Percentiles rank a stretch among this genome's conserved stretches.
phyloP scores from a whole-genome alignment of 1,284 basidiomycete genomes.

The Pterulicium gracile region DNA sequence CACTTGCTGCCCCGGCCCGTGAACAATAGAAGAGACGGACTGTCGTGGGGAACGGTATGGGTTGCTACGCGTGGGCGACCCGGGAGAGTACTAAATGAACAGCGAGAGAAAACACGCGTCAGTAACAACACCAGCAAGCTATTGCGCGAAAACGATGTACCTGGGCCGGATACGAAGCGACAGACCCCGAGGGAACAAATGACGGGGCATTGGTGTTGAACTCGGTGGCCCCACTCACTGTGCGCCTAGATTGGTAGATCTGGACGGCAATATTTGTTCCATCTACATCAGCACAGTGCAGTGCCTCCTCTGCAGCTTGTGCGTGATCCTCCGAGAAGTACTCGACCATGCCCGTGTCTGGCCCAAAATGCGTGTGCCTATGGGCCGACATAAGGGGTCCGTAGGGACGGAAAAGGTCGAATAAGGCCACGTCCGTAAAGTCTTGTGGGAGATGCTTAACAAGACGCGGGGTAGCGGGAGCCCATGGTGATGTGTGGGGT shows the following conservation, averaged over 20 bases:
- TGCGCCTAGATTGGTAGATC: constrained; percentile 55
- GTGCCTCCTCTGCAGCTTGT: constrained; percentile 58
- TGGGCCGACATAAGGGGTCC: constrained; percentile 64
- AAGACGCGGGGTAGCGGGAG: constrained; percentile 62
- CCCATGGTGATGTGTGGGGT: constrained; percentile 59
- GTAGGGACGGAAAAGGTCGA: constrained; percentile 63
- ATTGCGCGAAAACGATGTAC: constrained; percentile 18
- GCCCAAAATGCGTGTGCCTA: constrained; percentile 60
- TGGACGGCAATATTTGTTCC: constrained; percentile 75
- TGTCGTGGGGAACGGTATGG: constrained; percentile 16
- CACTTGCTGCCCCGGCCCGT: constrained; percentile 85
- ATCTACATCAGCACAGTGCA: constrained; percentile 74
- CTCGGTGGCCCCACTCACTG: constrained; percentile 38
- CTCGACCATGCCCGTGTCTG: constrained; percentile 68
- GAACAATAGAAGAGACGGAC: constrained; percentile 41
- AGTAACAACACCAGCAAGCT: not conserved
- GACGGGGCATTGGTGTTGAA: constrained; percentile 64
- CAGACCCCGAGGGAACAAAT: constrained; percentile 59
- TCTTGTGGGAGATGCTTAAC: constrained; percentile 65
- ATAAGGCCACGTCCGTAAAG: constrained; percentile 67
- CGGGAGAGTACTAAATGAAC: constrained; percentile 47
- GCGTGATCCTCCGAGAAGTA: constrained; percentile 88
- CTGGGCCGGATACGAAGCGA: constrained; percentile 38
- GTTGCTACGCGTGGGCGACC: constrained; percentile 25
- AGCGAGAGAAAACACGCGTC: constrained; percentile 2